Evolutionary conservation across 106 monocot genomes (phyloP).

Genomic region (Posidonia australis): DNA sequence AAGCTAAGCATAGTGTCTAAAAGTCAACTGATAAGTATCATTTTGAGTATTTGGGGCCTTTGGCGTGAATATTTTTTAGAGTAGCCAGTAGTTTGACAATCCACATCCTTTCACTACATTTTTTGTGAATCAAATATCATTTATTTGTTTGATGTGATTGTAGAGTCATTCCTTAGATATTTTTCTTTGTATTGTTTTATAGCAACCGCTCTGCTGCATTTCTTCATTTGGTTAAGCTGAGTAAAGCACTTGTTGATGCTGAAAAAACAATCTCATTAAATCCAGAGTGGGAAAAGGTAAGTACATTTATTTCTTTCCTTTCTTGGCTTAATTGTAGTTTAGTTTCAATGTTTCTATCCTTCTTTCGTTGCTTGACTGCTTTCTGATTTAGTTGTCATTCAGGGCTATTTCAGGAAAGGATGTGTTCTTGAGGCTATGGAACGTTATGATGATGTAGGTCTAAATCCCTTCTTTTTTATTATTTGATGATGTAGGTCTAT

Average conservation of each 20-base stretch:
- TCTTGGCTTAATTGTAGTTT: background rate
- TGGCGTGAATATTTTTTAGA: no score
- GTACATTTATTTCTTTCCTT: background rate
- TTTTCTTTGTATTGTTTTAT: slow-evolving; percentile 6
- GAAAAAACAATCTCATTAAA: slow-evolving; percentile 73
- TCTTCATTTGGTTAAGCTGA: slow-evolving; percentile 86
- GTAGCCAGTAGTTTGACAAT: no score
- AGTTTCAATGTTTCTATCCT: background rate
- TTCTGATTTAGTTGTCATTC: slow-evolving; percentile 13
- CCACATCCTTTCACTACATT: no score
- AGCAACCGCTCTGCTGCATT: slow-evolving; percentile 96
- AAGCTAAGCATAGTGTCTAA: no score
- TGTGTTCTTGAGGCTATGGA: slow-evolving; percentile 94
- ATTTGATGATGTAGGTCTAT: slow-evolving; percentile 51
- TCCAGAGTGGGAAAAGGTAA: slow-evolving; percentile 95
- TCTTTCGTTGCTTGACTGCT: slow-evolving; percentile 1
- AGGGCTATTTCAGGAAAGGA: slow-evolving; percentile 96
- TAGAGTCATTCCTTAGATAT: background rate
- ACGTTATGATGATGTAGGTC: slow-evolving; percentile 72
- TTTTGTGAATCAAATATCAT: no score
- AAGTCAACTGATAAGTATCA: no score
- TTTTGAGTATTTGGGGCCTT: no score
- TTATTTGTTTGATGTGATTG: no score
- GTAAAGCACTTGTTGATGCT: slow-evolving; percentile 88
- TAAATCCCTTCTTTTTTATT: background rate